These are phyloP conservation scores for Rhizopogon roseolus DNA, from an alignment of 768 basidiomycete species.

Conservation along the genomic window DNA sequence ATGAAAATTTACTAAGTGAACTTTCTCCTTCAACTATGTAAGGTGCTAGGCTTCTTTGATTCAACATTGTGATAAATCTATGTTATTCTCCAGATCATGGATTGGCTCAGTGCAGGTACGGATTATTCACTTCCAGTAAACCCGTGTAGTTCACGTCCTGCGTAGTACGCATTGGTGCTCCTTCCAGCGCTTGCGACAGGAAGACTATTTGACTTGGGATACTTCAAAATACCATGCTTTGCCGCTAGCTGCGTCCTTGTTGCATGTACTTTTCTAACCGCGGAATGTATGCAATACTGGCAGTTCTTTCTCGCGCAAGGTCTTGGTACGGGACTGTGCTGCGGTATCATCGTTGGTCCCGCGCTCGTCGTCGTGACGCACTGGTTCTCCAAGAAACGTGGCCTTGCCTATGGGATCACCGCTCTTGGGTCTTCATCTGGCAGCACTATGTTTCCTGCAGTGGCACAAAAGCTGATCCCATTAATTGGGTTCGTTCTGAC, in stretches of 20 bases:
- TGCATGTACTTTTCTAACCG: constrained; percentile 53
- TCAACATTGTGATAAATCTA: neutral
- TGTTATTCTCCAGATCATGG: constrained; percentile 51
- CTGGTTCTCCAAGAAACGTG: constrained; percentile 60
- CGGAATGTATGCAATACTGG: constrained; percentile 72
- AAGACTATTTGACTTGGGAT: constrained; percentile 70
- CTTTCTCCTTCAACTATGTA: constrained; percentile 61
- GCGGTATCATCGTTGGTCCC: constrained; percentile 61
- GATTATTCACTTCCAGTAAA: neutral
- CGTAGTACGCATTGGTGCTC: constrained; percentile 58
- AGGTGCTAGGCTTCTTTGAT: constrained; percentile 8
- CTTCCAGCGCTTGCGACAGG: constrained; percentile 60
- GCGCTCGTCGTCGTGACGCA: constrained; percentile 57
- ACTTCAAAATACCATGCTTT: constrained; percentile 48
- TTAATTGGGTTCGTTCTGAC: constrained; percentile 43
- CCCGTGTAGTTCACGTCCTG: neutral
- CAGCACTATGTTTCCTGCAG: constrained; percentile 63
- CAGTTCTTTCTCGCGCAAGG: constrained; percentile 77
- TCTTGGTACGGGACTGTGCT: constrained; percentile 54
- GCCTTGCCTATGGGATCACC: constrained; percentile 54
- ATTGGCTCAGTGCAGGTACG: constrained; percentile 71
- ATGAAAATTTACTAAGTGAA: constrained; percentile 44
- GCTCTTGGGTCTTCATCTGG: constrained; percentile 68
- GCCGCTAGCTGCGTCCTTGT: constrained; percentile 48
- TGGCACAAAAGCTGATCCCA: constrained; percentile 49